Percentiles rank a stretch among this genome's conserved stretches.
Evolutionary conservation across 306 rosid species (phyloP).

Genomic region (Quercus suber): DNA sequence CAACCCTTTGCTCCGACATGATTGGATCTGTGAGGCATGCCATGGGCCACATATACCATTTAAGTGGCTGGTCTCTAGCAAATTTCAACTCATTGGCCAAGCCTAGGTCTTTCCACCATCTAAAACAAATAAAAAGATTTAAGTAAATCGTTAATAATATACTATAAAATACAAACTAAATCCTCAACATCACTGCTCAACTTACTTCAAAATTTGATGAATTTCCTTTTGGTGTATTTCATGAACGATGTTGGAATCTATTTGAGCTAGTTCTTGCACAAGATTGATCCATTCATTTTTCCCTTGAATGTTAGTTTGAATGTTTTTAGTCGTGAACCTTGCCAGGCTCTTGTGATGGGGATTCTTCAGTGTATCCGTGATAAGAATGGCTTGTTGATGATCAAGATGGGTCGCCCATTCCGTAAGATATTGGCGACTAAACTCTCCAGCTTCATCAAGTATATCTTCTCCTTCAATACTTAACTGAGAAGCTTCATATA

Average conservation of each 20-base stretch:
- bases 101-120: constrained; percentile 64
- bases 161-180: no score
- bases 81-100: constrained; percentile 36
- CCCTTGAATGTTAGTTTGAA: neutral
- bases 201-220: constrained; percentile 33
- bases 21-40: constrained; percentile 44
- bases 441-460: constrained; percentile 38
- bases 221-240: constrained; percentile 38
- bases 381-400: constrained; percentile 13
- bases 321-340: constrained; percentile 30
- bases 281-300: constrained; percentile 15
- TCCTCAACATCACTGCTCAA: neutral
- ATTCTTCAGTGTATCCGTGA: constrained; percentile 17
- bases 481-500: constrained; percentile 64
- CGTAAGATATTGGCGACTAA: constrained; percentile 22
- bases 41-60: constrained; percentile 67
- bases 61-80: constrained; percentile 52
- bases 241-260: constrained; percentile 25
- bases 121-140: neutral
- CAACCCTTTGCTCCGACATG: constrained; percentile 38
- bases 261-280: constrained; percentile 26
- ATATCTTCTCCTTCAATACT: constrained; percentile 42
- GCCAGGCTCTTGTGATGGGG: constrained; percentile 41
- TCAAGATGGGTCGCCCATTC: constrained; percentile 25
- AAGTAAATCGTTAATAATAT: no score